A percentile compares a stretch with the other conserved stretches of the same genome.
phyloP scores from a whole-genome alignment of 371 early-diverging fungal genomes.

The Conidiobolus incongruus region DNA sequence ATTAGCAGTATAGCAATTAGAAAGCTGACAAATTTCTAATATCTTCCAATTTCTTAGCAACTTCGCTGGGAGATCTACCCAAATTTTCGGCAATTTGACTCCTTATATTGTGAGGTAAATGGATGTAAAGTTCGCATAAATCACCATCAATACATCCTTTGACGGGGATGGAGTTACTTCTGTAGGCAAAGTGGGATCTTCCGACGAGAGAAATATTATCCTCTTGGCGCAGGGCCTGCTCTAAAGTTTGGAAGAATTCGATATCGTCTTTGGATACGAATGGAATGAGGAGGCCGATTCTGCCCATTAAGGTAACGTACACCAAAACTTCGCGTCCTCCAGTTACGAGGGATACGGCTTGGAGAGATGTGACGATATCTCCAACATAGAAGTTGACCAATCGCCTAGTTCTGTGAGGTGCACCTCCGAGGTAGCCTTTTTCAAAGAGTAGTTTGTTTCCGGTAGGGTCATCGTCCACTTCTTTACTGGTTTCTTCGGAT shows the following conservation, averaged over 20 bases:
- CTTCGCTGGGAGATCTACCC: constrained; percentile 66
- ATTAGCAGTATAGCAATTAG: constrained; percentile 7
- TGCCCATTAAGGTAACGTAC: constrained; percentile 70
- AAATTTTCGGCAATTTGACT: constrained; percentile 63
- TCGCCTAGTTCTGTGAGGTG: constrained; percentile 55
- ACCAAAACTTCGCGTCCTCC: constrained; percentile 69
- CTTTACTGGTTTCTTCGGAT: constrained; percentile 30
- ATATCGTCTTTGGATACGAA: constrained; percentile 72
- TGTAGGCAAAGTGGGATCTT: constrained; percentile 71
- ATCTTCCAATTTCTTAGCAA: constrained; percentile 83
- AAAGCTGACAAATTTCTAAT: constrained; percentile 36
- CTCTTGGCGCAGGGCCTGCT: constrained; percentile 69
- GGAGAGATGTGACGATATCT: constrained; percentile 62
- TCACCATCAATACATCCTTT: constrained; percentile 78
- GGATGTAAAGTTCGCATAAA: constrained; percentile 63
- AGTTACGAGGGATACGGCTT: constrained; percentile 47
- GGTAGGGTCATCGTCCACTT: constrained; percentile 71
- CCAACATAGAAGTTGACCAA: constrained; percentile 63
- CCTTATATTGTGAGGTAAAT: constrained; percentile 41
- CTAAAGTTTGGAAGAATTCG: constrained; percentile 80
- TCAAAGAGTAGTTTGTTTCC: constrained; percentile 58
- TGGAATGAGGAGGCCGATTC: constrained; percentile 64
- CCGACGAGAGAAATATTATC: constrained; percentile 48
- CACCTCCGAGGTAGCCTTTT: constrained; percentile 56
- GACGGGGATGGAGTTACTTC: constrained; percentile 66